phyloP scores from a whole-genome alignment of 139 green algal species.

The Coelastrella sp. region DNA sequence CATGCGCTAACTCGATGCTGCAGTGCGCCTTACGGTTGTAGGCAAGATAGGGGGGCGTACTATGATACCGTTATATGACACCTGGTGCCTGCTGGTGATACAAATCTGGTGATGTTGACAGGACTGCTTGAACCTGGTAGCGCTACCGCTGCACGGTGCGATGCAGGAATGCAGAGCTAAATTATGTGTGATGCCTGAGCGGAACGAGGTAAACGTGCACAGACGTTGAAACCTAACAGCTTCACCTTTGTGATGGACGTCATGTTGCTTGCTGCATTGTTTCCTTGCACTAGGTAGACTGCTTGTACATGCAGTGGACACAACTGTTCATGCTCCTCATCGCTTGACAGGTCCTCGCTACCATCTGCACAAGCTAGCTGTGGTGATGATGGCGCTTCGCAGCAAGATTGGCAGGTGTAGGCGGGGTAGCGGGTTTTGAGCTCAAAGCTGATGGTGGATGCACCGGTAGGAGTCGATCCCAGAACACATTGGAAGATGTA shows the following conservation, averaged over 20 bases:
- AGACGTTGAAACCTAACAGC: background rate
- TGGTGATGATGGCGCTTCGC: background rate
- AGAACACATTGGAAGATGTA: background rate
- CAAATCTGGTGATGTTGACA: too few species aligned
- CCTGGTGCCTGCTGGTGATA: too few species aligned
- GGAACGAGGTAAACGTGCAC: too few species aligned
- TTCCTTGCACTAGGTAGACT: constrained; percentile 3
- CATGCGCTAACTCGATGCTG: too few species aligned
- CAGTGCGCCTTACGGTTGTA: too few species aligned
- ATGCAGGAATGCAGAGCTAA: too few species aligned
- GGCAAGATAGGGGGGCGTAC: too few species aligned
- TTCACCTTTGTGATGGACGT: background rate
- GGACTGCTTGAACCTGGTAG: too few species aligned
- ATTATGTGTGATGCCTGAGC: too few species aligned
- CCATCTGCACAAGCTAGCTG: background rate
- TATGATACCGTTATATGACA: too few species aligned
- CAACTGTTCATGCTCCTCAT: background rate
- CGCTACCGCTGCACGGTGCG: too few species aligned
- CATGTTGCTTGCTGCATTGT: background rate
- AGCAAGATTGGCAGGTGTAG: background rate
- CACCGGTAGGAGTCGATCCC: background rate
- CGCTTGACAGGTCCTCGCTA: background rate
- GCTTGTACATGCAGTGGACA: constrained; percentile 15
- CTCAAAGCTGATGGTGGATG: background rate
- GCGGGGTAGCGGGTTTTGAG: background rate